Percentiles rank a stretch among this genome's conserved stretches.
These are phyloP conservation scores for Voacanga thouarsii DNA, from an alignment of 257 asterid species.

Conservation along the genomic window DNA sequence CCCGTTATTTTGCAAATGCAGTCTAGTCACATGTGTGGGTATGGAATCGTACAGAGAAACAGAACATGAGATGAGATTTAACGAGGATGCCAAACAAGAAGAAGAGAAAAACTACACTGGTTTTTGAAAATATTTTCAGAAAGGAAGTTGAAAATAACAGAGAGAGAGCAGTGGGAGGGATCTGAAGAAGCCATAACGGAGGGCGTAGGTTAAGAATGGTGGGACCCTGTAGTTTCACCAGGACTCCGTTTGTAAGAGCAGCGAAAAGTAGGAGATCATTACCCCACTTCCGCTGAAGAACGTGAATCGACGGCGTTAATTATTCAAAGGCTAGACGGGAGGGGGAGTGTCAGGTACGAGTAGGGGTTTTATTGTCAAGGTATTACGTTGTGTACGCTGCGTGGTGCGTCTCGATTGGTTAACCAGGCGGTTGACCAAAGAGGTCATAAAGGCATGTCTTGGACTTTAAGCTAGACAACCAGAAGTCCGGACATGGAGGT, in stretches of 20 bases:
- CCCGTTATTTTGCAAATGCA: conserved; percentile 35
- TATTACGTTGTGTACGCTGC: no score
- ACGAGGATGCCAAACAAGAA: not conserved
- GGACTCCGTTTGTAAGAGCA: not conserved
- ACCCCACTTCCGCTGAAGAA: not conserved
- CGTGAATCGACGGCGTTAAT: conserved; percentile 15
- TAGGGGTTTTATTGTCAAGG: not conserved
- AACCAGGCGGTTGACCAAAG: not conserved
- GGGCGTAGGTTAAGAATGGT: conserved; percentile 36
- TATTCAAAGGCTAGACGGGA: not conserved
- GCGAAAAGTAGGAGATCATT: conserved; percentile 22
- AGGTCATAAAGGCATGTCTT: not conserved
- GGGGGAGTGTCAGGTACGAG: no score
- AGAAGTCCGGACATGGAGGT: not conserved
- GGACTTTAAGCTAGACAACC: not conserved
- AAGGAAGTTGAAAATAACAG: not conserved
- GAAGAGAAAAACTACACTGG: not conserved
- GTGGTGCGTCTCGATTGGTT: not conserved
- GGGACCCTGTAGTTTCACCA: conserved; percentile 17
- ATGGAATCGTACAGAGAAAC: conserved; percentile 9
- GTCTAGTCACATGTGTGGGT: conserved; percentile 18
- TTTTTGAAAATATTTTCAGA: conserved; percentile 19
- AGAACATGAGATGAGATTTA: conserved; percentile 17
- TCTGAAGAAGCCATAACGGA: conserved; percentile 39
- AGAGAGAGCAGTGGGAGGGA: conserved; percentile 31